Base-by-base conservation (phyloP, 2,329 filamentous ascomycete genomes). In the Ophiognomonia clavigignenti-juglandacearum region DNA sequence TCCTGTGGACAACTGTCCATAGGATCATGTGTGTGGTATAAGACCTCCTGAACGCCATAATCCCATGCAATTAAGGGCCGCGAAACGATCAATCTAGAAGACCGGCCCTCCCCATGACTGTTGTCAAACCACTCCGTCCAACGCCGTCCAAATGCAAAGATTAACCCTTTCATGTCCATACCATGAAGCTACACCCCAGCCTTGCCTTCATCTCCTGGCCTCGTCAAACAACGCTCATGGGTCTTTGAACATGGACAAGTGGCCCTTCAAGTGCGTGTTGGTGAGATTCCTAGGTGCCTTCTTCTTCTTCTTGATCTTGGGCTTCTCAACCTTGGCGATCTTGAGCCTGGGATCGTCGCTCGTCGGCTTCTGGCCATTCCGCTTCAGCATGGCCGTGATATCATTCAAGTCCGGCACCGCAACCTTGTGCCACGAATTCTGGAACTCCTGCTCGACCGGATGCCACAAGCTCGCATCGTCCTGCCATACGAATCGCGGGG, bases 401-500 rank as follows among this genome's bases (percentile, higher is more conserved):
- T 89, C 85, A 49, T 87, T 85, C 39, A 83, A 68, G 43, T 82
- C 74, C 0, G 93, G 93, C 20, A 97, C 72, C 57, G 83, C 80
- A 43, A 88, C 85, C 61, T 85, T 85, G 53, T 85, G 77, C 90
- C 91, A 98, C 69, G 92, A 86, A 50, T 73, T 71, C 63, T 84
- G 78, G 64, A 97, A 96, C 64, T 96, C 89, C 8, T 78, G 70
- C 61, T 96, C 90, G 56, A 97, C 83, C 29, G 71, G 64, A 61
- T 90, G 78, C 58, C 83, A 79, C 43, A 96, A 77, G 11, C 82
- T 84, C 13, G 89, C 80, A 58, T 96, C 88, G 64, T 98, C 88
- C 43, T 84, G 77, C 89, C 91, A 97, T 44, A 98, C 83, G 71
- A 86, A 88, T 58, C 85, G 83, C 2, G 92, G 84, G 57, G 87